A percentile compares a stretch with the other conserved stretches of the same genome.
Evolutionary conservation across 805 yeast genomes (phyloP).

Genomic region (Metschnikowia sp.): DNA sequence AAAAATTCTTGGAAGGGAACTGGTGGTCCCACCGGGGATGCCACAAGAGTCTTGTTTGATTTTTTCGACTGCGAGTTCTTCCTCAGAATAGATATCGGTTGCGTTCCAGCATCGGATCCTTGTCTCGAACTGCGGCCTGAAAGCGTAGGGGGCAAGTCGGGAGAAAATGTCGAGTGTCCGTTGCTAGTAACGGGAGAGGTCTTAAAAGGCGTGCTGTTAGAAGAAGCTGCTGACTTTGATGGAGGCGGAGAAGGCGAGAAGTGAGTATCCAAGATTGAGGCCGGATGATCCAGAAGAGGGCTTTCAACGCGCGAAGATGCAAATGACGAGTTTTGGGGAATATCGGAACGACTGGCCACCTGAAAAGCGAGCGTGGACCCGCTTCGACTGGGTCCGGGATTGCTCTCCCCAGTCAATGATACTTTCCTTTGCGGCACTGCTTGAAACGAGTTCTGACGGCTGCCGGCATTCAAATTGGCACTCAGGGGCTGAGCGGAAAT

Average conservation of each 20-base stretch:
- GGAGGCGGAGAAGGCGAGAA: conserved; percentile 13
- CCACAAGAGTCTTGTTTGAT: conserved; percentile 51
- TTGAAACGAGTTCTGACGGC: conserved; percentile 10
- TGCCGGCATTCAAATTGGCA: conserved; percentile 18
- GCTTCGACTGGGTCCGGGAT: conserved; percentile 5
- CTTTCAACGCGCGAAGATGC: conserved; percentile 8
- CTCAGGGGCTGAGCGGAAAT: conserved; percentile 43
- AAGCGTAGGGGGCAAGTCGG: conserved; percentile 6
- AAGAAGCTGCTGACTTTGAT: neutral
- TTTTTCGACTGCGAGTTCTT: conserved; percentile 25
- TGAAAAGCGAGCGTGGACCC: conserved; percentile 11
- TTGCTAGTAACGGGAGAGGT: conserved; percentile 5
- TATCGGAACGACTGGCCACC: conserved; percentile 1
- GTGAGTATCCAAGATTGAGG: conserved; percentile 5
- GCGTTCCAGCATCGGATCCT: conserved; percentile 13
- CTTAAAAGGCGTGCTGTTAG: conserved; percentile 2
- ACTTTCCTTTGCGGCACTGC: conserved; percentile 10
- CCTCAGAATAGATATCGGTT: conserved; percentile 14
- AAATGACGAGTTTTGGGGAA: neutral
- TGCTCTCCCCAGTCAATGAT: conserved; percentile 9
- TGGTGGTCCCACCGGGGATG: conserved; percentile 56
- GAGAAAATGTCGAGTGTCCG: conserved; percentile 8
- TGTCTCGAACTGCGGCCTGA: conserved; percentile 13
- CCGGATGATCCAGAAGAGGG: conserved; percentile 1
- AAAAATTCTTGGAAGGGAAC: conserved; percentile 74